phyloP scores from a whole-genome alignment of 108 stramenopile genomes.

The Discostella pseudostelligera region DNA sequence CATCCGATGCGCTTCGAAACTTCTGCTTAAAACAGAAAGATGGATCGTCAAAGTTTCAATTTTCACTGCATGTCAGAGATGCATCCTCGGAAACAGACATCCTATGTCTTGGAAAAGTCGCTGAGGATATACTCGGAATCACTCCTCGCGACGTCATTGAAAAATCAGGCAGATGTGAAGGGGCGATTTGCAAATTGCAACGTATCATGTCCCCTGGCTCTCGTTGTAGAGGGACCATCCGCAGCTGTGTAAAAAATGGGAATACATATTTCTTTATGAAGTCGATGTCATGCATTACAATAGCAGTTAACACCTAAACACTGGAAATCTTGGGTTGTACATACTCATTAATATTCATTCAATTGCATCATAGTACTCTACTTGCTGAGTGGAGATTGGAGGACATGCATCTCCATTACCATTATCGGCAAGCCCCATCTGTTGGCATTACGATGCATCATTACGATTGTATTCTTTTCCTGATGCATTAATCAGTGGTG shows the following conservation, averaged over 20 bases:
- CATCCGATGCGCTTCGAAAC: slow-evolving; percentile 13
- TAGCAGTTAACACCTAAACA: no score
- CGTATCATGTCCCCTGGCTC: slow-evolving; percentile 22
- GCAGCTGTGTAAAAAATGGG: slow-evolving; percentile 27
- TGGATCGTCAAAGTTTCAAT: slow-evolving; percentile 38
- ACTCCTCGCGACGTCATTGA: slow-evolving; percentile 24
- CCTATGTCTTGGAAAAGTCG: slow-evolving; percentile 43
- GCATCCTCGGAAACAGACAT: slow-evolving; percentile 47
- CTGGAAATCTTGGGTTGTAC: no score
- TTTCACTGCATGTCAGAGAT: slow-evolving; percentile 51
- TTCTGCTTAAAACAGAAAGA: slow-evolving; percentile 34
- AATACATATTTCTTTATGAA: slow-evolving; percentile 34
- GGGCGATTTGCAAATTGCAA: slow-evolving; percentile 27
- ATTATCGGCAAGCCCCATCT: slow-evolving; percentile 69
- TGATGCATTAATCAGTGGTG: slow-evolving; percentile 75
- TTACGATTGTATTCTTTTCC: slow-evolving; percentile 91
- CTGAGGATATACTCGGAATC: slow-evolving; percentile 43
- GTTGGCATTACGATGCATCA: slow-evolving; percentile 91
- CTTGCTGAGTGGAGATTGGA: no score
- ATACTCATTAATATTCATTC: no score
- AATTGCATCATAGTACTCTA: no score
- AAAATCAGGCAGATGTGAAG: slow-evolving; percentile 1
- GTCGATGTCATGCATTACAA: slow-evolving; percentile 27
- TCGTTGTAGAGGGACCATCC: slow-evolving; percentile 30
- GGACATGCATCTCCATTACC: slow-evolving; percentile 88